Evolutionary conservation across 2,329 filamentous ascomycete genomes (phyloP).

Genomic region (Sporothrix humicola): DNA sequence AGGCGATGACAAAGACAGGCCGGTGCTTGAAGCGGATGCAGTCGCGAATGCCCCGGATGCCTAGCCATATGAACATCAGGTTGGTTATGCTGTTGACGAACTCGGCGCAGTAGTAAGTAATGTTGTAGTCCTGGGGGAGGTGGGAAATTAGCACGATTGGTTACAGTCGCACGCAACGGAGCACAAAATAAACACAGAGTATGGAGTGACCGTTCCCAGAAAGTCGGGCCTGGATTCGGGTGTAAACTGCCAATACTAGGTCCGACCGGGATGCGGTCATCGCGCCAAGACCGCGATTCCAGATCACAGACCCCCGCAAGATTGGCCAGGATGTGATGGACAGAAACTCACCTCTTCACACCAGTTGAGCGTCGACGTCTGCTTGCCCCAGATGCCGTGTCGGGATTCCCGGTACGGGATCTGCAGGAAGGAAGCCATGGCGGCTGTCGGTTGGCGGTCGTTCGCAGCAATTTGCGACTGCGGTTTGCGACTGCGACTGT

Average conservation of each 20-base stretch:
- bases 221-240: no score
- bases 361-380: conserved; percentile 50
- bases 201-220: no score
- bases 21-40: conserved; percentile 77
- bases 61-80: conserved; percentile 78
- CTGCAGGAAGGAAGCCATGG: conserved; percentile 37
- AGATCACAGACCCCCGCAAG: not conserved
- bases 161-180: no score
- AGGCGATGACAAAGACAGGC: conserved; percentile 72
- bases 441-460: no score
- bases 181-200: no score
- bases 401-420: conserved; percentile 47
- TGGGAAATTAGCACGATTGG: not conserved
- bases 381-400: conserved; percentile 48
- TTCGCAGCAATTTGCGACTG: not conserved
- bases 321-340: not conserved
- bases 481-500: no score
- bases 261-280: not conserved
- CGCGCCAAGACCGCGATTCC: not conserved
- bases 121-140: conserved; percentile 45
- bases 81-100: conserved; percentile 74
- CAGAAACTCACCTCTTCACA: conserved; percentile 46
- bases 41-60: conserved; percentile 74
- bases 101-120: conserved; percentile 48
- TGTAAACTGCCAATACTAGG: not conserved